These are phyloP conservation scores for Capsicum pubescens DNA, from an alignment of 257 asterid species.

Conservation along the genomic window DNA sequence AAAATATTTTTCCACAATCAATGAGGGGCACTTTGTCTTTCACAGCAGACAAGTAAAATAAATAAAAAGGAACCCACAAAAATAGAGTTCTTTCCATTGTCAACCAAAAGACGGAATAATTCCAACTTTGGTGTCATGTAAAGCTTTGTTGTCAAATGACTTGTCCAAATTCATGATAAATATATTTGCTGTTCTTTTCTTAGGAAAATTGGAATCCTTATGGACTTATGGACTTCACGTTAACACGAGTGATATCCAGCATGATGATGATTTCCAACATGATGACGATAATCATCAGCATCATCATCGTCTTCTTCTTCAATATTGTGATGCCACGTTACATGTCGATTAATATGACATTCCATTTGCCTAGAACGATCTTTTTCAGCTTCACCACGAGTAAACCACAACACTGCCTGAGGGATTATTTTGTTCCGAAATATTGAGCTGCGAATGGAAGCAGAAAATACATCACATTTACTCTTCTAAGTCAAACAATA, in stretches of 20 bases:
- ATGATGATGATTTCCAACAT: no score
- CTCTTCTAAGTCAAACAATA: not conserved
- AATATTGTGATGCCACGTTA: not conserved
- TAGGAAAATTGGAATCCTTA: slow-evolving; percentile 73
- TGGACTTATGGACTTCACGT: slow-evolving; percentile 70
- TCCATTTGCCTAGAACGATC: no score
- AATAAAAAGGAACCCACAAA: no score
- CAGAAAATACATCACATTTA: not conserved
- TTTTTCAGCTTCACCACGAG: slow-evolving; percentile 79
- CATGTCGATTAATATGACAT: not conserved
- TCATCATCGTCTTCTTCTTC: no score
- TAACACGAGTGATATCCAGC: slow-evolving; percentile 72
- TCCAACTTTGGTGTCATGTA: slow-evolving; percentile 61
- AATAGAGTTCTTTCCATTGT: no score
- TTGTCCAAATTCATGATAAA: slow-evolving; percentile 73
- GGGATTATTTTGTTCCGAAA: slow-evolving; percentile 79
- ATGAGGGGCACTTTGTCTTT: no score
- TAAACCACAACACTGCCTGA: slow-evolving; percentile 85
- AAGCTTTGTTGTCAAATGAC: slow-evolving; percentile 59
- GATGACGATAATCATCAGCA: no score
- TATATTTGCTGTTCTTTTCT: slow-evolving; percentile 74
- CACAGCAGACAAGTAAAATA: no score
- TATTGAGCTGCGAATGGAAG: slow-evolving; percentile 52
- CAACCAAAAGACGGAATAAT: no score
- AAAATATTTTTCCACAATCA: no score